phyloP scores from a whole-genome alignment of 345 rosid genomes.

The Ceriops decandra region DNA sequence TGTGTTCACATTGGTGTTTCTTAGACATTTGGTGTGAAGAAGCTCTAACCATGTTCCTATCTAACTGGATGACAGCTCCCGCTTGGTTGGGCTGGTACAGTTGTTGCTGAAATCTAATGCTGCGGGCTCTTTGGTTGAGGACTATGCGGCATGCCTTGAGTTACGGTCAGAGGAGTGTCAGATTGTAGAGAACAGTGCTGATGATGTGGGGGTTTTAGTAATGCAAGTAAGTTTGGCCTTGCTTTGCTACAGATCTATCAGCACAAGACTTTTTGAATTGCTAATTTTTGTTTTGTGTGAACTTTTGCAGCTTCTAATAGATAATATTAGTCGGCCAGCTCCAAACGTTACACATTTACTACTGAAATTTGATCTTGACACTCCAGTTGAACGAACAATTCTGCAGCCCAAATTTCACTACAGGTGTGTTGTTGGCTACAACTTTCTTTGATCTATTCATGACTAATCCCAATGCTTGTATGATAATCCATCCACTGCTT shows the following conservation, averaged over 20 bases:
- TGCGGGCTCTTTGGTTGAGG: constrained; percentile 64
- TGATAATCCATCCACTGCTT: constrained; percentile 11
- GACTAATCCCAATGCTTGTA: constrained; percentile 6
- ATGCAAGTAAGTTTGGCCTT: constrained; percentile 60
- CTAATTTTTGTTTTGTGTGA: constrained; percentile 2
- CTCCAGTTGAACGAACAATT: constrained; percentile 67
- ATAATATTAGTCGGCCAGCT: constrained; percentile 78
- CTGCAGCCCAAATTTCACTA: constrained; percentile 91
- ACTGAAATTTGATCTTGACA: constrained; percentile 82
- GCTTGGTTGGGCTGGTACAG: constrained; percentile 86
- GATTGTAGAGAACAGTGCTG: constrained; percentile 55
- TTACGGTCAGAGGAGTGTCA: constrained; percentile 69
- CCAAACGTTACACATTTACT: constrained; percentile 90
- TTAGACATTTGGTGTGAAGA: not conserved
- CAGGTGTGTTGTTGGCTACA: constrained; percentile 61
- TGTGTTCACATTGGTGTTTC: not conserved
- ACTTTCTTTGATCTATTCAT: constrained; percentile 1
- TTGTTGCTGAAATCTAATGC: constrained; percentile 74
- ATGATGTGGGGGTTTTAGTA: constrained; percentile 83
- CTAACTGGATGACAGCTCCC: constrained; percentile 55
- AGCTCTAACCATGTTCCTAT: not conserved
- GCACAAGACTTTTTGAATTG: not conserved
- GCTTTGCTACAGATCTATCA: not conserved
- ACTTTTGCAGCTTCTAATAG: constrained; percentile 69
- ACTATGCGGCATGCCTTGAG: constrained; percentile 94